Base-by-base conservation (phyloP, 108 stramenopile genomes). In the Pseudonitzschia multistriata region DNA sequence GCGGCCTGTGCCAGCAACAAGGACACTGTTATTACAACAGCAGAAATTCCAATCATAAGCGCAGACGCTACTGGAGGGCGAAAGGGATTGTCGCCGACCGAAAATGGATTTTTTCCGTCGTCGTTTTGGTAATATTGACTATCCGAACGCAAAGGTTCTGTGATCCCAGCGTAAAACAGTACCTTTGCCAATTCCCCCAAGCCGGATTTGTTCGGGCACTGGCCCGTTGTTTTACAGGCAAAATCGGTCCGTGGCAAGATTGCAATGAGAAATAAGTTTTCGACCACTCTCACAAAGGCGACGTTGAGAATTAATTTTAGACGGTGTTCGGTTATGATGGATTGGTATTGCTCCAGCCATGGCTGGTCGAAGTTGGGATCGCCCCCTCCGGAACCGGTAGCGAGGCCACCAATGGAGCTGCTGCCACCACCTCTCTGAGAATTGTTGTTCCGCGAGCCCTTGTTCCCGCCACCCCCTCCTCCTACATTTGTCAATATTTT, bases 281-380 rank as follows among this genome's bases (percentile, higher is more conserved):
- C 90, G 29, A 85, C 34, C 11, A 87, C 42, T 14, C 87, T 83
- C 22, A 87, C 28, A 14, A 77, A 17, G 7, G 71, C 67, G 28
- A 82, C 71, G 50, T 77, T 84, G 64, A 64, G 79, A 37, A 82
- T 70, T 2, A 88, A 66, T 3, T 85, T 79, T 14, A 92, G 74
- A 29, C 88, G 86, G 79, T 89, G 87, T 65, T 92, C 86, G 14
- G 54, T 56, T 8, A 73, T 76, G 67, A 92, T 84, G 0, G 85
- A 84, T 55, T 77, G 70, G 65, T 79, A 81, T 33, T 74, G 77
- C 64, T 92, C 91, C 14, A 83, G 61, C 88, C 88, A 89, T 5
- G 85, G 80, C 29, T 66, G 52, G n/a, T 88, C 82, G 50, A 69
- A 70, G 25, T 74, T 34, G 34, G 70, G 78, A 10, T 63, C 40